Evolutionary conservation across 495 filamentous ascomycete genomes (phyloP).

Genomic region (Penicillium paxilli): DNA sequence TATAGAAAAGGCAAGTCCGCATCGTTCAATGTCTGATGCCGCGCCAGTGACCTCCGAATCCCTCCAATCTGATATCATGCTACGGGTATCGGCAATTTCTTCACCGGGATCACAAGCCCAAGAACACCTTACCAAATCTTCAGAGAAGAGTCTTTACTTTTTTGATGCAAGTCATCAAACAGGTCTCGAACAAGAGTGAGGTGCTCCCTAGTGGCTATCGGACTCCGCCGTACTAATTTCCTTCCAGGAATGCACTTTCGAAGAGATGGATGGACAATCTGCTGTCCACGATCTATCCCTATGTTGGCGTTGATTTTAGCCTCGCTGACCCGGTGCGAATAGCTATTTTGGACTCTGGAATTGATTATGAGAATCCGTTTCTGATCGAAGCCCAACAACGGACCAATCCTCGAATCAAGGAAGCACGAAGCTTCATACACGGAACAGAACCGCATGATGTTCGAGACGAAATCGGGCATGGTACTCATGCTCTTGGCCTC

Average conservation of each 20-base stretch:
- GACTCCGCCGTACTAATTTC: slow-evolving; percentile 14
- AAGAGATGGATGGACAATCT: slow-evolving; percentile 26
- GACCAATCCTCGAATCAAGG: slow-evolving; percentile 25
- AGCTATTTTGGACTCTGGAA: slow-evolving; percentile 33
- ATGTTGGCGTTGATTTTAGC: slow-evolving; percentile 15
- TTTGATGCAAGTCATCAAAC: slow-evolving; percentile 29
- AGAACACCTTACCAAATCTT: slow-evolving; percentile 10
- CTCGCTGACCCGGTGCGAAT: slow-evolving; percentile 27
- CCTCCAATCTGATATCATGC: slow-evolving; percentile 2
- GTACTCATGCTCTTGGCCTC: slow-evolving; percentile 32
- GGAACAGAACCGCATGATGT: slow-evolving; percentile 18
- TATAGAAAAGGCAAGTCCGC: neutral
- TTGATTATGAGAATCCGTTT: slow-evolving; percentile 27
- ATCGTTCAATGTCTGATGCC: slow-evolving; percentile 10
- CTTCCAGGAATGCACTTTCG: slow-evolving; percentile 18
- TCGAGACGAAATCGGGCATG: slow-evolving; percentile 33
- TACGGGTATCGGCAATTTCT: slow-evolving; percentile 7
- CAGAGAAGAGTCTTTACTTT: slow-evolving; percentile 22
- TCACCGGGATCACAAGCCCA: slow-evolving; percentile 8
- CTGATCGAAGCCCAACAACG: slow-evolving; percentile 16
- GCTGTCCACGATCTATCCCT: slow-evolving; percentile 17
- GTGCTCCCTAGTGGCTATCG: slow-evolving; percentile 9
- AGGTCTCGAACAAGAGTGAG: slow-evolving; percentile 28
- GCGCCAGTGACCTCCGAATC: slow-evolving; percentile 5
- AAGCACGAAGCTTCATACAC: slow-evolving; percentile 22